Percentiles rank a stretch among this genome's conserved stretches.
phyloP scores from a whole-genome alignment of 331 rosid species.

The Spiraea crenata region DNA sequence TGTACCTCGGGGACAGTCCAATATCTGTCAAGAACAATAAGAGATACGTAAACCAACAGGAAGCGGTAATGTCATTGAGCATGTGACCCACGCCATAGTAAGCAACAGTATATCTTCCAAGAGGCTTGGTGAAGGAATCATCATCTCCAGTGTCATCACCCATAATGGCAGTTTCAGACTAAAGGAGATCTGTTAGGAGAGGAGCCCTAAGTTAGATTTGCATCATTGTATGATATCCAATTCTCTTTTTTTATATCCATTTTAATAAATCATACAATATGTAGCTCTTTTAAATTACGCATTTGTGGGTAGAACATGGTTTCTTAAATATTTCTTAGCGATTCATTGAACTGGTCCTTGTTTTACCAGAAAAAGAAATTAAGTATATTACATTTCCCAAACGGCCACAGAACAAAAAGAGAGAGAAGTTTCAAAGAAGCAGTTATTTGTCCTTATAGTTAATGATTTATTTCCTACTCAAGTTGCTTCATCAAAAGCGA shows the following conservation, averaged over 20 bases:
- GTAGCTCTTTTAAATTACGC: background rate
- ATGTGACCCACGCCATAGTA: slow-evolving; percentile 93
- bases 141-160: slow-evolving; percentile 46
- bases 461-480: background rate
- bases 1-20: slow-evolving; percentile 82
- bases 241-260: background rate
- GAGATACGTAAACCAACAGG: slow-evolving; percentile 97
- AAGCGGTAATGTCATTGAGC: slow-evolving; percentile 96
- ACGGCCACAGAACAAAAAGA: background rate
- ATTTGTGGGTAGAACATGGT: background rate
- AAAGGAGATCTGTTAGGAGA: slow-evolving; percentile 37
- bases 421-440: background rate
- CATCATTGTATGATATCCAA: background rate
- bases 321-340: background rate
- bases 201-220: background rate
- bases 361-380: background rate
- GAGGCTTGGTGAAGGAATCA: slow-evolving; percentile 43
- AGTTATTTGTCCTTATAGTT: background rate
- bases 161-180: slow-evolving; percentile 30
- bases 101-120: slow-evolving; percentile 68
- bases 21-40: slow-evolving; percentile 86
- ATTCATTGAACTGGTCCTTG: slow-evolving; percentile 2
- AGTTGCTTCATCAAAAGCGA: background rate
- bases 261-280: background rate
- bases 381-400: background rate